These are phyloP conservation scores for Cercospora sesami DNA, from an alignment of 2,329 filamentous ascomycete species.

Conservation along the genomic window DNA sequence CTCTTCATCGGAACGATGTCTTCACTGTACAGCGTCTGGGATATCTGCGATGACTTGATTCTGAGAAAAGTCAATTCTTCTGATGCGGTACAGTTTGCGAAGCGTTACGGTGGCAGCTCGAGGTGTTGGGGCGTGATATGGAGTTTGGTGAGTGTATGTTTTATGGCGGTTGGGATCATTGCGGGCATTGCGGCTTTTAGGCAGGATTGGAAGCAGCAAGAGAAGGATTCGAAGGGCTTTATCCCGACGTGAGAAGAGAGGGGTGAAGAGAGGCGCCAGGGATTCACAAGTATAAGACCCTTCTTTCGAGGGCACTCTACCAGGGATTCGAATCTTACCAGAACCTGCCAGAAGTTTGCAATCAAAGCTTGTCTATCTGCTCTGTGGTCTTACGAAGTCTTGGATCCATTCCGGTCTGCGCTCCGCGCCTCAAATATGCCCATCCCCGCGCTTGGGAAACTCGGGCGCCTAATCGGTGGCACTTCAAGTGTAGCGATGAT, in stretches of 20 bases:
- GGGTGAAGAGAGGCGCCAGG: not conserved
- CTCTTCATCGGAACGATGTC: slow-evolving; percentile 83
- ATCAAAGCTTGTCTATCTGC: too few species aligned
- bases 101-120: slow-evolving; percentile 74
- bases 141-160: slow-evolving; percentile 68
- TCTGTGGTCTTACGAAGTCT: too few species aligned
- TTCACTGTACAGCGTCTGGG: slow-evolving; percentile 77
- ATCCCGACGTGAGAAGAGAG: slow-evolving; percentile 50
- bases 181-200: slow-evolving; percentile 75
- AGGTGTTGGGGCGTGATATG: slow-evolving; percentile 80
- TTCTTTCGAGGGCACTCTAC: not conserved
- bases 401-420: too few species aligned
- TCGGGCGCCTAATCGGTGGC: too few species aligned
- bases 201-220: slow-evolving; percentile 66
- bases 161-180: slow-evolving; percentile 74
- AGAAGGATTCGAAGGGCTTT: slow-evolving; percentile 67
- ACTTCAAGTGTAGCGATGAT: too few species aligned
- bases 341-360: too few species aligned
- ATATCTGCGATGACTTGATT: slow-evolving; percentile 81
- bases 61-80: slow-evolving; percentile 77
- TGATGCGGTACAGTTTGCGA: slow-evolving; percentile 75
- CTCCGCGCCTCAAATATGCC: too few species aligned
- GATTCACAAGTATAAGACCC: not conserved
- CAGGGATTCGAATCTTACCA: too few species aligned
- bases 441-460: too few species aligned